Base-by-base conservation (phyloP, 768 basidiomycete genomes). In the Tylopilus felleus region DNA sequence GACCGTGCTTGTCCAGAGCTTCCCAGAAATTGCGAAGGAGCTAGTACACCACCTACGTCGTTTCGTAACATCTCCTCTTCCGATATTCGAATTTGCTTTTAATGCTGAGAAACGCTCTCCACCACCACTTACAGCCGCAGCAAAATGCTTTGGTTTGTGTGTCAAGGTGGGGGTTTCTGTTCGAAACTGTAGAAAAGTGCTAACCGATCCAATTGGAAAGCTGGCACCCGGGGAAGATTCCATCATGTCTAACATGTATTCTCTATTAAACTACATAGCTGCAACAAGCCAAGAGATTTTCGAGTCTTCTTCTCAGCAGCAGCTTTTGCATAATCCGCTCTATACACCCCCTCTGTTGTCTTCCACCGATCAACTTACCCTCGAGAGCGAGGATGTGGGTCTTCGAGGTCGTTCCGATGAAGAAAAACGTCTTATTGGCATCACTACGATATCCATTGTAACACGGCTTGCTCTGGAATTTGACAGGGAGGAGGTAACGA, bases 191-290 rank as follows among this genome's bases (percentile, higher is more conserved):
- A 12, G 31, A 39, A 33, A 47, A 19, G 54, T 16, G 16, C 38
- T 56, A 21, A 41, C 23, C 41, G 27, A 60, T 45, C 59, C 53
- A 22, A 47, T 57, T 10, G 35, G 40, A 36, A 56, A 93, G 91
- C 75, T 92, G 36, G 85, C 90, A 16, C 87, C 90, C 16, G 90
- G 90, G 40, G 90, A 93, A 59, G 93, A 94, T 65, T 80, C 93
- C 35, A 80, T 90, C 66, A 86, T 94, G 82, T 98, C 95, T 4
- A 92, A 94, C 60, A 88, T 98, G 85, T 98, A 98, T 69, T 97
- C 96, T 5, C 80, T 98, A 13, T 78, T 98, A 55, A 98, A 98
- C 67, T 89, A 90, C 68, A 87, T 98, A 55, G 84, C 90, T 2
- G 84, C 89, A 4, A 85, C 91, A 3, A 87, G 85, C 74, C 90